Evolutionary conservation across 2,329 filamentous ascomycete species (phyloP).

Genomic region (Drechslera avenae): DNA sequence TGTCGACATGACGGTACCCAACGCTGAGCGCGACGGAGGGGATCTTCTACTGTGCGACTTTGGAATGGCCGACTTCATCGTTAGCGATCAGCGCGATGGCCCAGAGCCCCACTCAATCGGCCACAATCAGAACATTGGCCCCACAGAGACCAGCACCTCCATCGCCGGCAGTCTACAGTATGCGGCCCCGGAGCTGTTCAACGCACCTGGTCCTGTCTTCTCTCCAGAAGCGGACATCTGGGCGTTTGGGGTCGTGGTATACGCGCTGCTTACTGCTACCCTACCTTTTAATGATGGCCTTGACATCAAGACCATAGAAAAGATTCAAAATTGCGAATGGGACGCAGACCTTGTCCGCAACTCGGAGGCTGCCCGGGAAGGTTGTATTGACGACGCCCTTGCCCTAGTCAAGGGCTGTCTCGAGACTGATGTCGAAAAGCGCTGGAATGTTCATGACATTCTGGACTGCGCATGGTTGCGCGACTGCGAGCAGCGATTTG

Average conservation of each 20-base stretch:
- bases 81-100: slow-evolving; percentile 58
- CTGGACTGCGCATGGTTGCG: slow-evolving; percentile 62
- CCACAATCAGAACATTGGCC: slow-evolving; percentile 55
- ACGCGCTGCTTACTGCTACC: slow-evolving; percentile 63
- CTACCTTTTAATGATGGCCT: slow-evolving; percentile 68
- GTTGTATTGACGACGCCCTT: slow-evolving; percentile 53
- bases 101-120: slow-evolving; percentile 56
- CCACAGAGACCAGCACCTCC: slow-evolving; percentile 61
- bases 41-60: slow-evolving; percentile 70
- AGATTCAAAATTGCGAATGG: slow-evolving; percentile 66
- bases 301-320: slow-evolving; percentile 61
- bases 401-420: slow-evolving; percentile 66
- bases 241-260: slow-evolving; percentile 69
- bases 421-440: slow-evolving; percentile 58
- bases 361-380: slow-evolving; percentile 46
- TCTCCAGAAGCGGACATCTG: slow-evolving; percentile 67
- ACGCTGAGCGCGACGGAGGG: slow-evolving; percentile 57
- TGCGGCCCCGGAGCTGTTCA: slow-evolving; percentile 57
- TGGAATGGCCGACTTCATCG: slow-evolving; percentile 71
- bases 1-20: slow-evolving; percentile 59
- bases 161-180: slow-evolving; percentile 66
- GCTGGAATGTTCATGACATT: slow-evolving; percentile 64
- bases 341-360: slow-evolving; percentile 57
- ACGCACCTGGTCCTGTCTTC: slow-evolving; percentile 48
- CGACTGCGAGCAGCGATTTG: slow-evolving; percentile 38